phyloP scores from a whole-genome alignment of 192 early-diverging fungal genomes.

The Coemansia sp. region DNA sequence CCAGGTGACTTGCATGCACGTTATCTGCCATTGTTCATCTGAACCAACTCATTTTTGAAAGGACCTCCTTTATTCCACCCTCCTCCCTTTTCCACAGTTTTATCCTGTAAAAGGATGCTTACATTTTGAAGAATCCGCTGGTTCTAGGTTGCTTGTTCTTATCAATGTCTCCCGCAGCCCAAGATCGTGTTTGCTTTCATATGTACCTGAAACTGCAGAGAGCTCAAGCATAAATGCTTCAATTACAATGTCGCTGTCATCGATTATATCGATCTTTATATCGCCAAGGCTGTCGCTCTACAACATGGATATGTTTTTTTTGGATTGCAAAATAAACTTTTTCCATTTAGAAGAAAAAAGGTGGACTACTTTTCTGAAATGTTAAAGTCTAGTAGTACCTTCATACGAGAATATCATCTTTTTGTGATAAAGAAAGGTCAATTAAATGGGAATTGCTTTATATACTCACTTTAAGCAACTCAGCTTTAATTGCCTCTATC shows the following conservation, averaged over 20 bases:
- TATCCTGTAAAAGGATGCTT: constrained; percentile 2
- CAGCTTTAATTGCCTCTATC: constrained; percentile 40
- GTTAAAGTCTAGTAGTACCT: too few species aligned
- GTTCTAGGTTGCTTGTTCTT: constrained; percentile 34
- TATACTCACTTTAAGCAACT: constrained; percentile 42
- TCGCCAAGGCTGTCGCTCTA: constrained; percentile 28
- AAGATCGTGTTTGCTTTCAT: constrained; percentile 27
- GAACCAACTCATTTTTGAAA: neutral
- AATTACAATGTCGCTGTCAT: constrained; percentile 19
- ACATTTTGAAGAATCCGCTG: constrained; percentile 19
- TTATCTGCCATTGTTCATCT: neutral
- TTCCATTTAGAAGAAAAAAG: neutral
- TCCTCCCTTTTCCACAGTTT: neutral
- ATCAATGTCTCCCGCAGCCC: constrained; percentile 44
- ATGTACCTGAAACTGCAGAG: constrained; percentile 18
- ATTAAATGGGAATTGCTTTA: neutral
- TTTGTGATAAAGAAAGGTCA: neutral
- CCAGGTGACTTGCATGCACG: constrained; percentile 1
- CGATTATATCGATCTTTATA: constrained; percentile 37
- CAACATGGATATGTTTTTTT: neutral
- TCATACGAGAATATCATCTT: neutral
- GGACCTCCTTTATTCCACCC: neutral
- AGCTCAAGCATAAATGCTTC: constrained; percentile 47
- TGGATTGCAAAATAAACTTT: neutral
- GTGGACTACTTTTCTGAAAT: too few species aligned